A percentile compares a stretch with the other conserved stretches of the same genome.
These are phyloP conservation scores for Xylariomycetidae sp. DNA, from an alignment of 2,329 filamentous ascomycete species.

Conservation along the genomic window DNA sequence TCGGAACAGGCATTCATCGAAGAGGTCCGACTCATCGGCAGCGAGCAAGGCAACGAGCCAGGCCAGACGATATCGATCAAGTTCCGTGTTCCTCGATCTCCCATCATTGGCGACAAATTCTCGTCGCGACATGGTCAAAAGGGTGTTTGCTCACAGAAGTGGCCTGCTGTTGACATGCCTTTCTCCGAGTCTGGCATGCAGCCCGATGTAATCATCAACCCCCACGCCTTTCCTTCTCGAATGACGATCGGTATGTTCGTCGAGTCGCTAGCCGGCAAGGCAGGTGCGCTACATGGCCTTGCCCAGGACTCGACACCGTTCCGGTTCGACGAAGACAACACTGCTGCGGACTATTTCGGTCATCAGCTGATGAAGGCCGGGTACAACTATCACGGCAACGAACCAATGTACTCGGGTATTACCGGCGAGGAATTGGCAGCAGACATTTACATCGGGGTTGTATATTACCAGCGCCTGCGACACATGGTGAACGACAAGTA, in stretches of 20 bases:
- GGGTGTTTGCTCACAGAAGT: constrained; percentile 93
- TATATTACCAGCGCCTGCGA: constrained; percentile 95
- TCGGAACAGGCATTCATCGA: constrained; percentile 82
- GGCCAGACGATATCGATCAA: constrained; percentile 88
- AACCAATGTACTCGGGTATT: constrained; percentile 97
- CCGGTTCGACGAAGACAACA: constrained; percentile 87
- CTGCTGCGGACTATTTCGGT: constrained; percentile 89
- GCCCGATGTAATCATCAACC: constrained; percentile 97
- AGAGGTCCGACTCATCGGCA: constrained; percentile 84
- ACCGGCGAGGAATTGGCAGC: constrained; percentile 90
- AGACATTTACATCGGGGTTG: constrained; percentile 93
- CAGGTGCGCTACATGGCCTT: constrained; percentile 88
- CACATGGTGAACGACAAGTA: constrained; percentile 99
- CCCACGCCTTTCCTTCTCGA: constrained; percentile 96
- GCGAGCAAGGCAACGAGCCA: constrained; percentile 75
- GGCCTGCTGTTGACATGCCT: constrained; percentile 89
- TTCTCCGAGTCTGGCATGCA: constrained; percentile 96
- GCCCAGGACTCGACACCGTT: constrained; percentile 95
- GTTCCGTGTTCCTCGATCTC: constrained; percentile 81
- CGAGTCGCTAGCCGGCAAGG: constrained; percentile 92
- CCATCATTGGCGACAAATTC: constrained; percentile 97
- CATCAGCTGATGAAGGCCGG: constrained; percentile 92
- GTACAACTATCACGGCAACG: constrained; percentile 97
- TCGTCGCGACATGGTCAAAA: constrained; percentile 98
- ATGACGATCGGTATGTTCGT: constrained; percentile 99